A percentile compares a stretch with the other conserved stretches of the same genome.
Conservation (phyloP, 164 flowering plant genomes). For the Magnolia sinica region DNA sequence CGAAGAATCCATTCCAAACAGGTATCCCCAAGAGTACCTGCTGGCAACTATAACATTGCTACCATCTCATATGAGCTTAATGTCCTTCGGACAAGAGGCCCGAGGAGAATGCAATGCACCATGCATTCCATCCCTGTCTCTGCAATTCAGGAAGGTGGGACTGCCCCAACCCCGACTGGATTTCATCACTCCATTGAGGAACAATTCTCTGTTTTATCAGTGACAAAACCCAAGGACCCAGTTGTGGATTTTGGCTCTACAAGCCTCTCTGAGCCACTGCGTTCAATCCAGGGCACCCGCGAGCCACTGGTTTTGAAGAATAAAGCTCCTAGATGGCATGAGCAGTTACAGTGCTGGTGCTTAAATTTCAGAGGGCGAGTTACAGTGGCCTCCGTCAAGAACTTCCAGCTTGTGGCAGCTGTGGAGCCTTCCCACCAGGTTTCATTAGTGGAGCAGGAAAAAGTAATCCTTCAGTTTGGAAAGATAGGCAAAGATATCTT, state of each 20-base stretch:
- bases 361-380: conserved; percentile 88
- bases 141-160: conserved; percentile 69
- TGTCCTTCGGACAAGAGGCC: conserved; percentile 76
- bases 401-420: conserved; percentile 84
- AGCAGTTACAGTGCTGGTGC: conserved; percentile 92
- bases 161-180: conserved; percentile 64
- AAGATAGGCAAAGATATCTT: conserved; percentile 90
- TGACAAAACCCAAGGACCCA: conserved; percentile 27
- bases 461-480: conserved; percentile 79
- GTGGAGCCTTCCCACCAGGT: conserved; percentile 49
- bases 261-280: conserved; percentile 24
- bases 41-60: conserved; percentile 46
- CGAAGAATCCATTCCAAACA: conserved; percentile 38
- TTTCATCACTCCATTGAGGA: conserved; percentile 38
- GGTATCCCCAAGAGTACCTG: conserved; percentile 45
- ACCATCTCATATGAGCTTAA: conserved; percentile 72
- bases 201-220: conserved; percentile 17
- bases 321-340: conserved; percentile 88
- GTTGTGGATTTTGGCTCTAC: conserved; percentile 28
- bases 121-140: conserved; percentile 70
- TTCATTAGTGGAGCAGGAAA: conserved; percentile 62
- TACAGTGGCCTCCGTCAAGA: conserved; percentile 93
- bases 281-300: conserved; percentile 11
- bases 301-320: conserved; percentile 62
- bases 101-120: conserved; percentile 78